Evolutionary conservation across 345 rosid species (phyloP).

Genomic region (Eucalyptus shirleyi): DNA sequence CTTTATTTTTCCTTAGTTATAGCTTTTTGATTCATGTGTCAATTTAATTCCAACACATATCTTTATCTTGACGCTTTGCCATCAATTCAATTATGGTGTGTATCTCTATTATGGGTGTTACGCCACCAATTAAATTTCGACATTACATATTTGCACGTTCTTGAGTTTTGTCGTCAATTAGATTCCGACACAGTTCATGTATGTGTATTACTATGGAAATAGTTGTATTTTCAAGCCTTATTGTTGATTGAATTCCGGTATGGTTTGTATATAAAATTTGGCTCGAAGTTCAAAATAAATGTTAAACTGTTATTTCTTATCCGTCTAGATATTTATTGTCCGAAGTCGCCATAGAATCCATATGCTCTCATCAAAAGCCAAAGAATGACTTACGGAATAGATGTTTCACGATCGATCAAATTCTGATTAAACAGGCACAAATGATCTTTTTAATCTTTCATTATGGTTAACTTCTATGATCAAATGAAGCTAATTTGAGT

Average conservation of each 20-base stretch:
- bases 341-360: fast-evolving
- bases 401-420: too few species aligned
- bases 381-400: fast-evolving
- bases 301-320: too few species aligned
- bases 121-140: fast-evolving
- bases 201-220: too few species aligned
- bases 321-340: too few species aligned
- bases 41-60: fast-evolving
- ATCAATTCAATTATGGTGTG: fast-evolving
- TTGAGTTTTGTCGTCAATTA: too few species aligned
- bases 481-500: background rate
- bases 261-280: fast-evolving
- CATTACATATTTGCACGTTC: fast-evolving
- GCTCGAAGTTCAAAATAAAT: fast-evolving
- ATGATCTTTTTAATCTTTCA: background rate
- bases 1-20: too few species aligned
- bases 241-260: too few species aligned
- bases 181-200: fast-evolving
- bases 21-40: too few species aligned
- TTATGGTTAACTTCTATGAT: background rate
- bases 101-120: too few species aligned
- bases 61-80: too few species aligned
- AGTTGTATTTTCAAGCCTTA: too few species aligned
- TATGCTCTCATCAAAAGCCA: fast-evolving
- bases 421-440: fast-evolving